Conservation (phyloP, 1,139 yeast species). For the Yamadazyma oceani region DNA sequence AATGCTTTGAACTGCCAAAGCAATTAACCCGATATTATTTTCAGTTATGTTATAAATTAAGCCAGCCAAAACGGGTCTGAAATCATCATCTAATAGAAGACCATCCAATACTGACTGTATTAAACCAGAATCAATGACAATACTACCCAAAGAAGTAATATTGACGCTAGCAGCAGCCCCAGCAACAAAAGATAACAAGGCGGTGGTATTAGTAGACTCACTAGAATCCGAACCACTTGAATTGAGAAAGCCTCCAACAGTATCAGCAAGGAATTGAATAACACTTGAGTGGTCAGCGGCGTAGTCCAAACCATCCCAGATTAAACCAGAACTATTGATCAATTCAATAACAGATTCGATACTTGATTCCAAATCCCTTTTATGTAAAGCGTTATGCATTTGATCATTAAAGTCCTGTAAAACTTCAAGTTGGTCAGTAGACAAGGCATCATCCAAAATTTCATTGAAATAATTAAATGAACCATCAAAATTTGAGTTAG, state of each 20-base stretch:
- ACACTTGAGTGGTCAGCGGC: slow-evolving; percentile 33
- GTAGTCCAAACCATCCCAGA: slow-evolving; percentile 37
- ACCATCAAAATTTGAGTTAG: background rate
- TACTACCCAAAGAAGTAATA: slow-evolving; percentile 22
- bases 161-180: slow-evolving; percentile 22
- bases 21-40: slow-evolving; percentile 29
- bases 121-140: slow-evolving; percentile 36
- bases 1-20: slow-evolving; percentile 24
- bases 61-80: slow-evolving; percentile 38
- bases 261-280: slow-evolving; percentile 30
- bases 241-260: slow-evolving; percentile 24
- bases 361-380: slow-evolving; percentile 23
- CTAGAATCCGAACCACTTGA: slow-evolving; percentile 10
- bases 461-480: slow-evolving; percentile 2
- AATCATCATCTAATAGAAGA: slow-evolving; percentile 33
- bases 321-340: slow-evolving; percentile 39
- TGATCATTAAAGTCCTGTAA: background rate
- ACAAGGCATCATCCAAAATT: slow-evolving; percentile 13
- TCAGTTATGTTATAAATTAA: slow-evolving; percentile 33
- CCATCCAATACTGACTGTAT: slow-evolving; percentile 35
- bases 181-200: slow-evolving; percentile 8
- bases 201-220: slow-evolving; percentile 7
- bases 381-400: slow-evolving; percentile 4
- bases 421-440: slow-evolving; percentile 15
- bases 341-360: slow-evolving; percentile 24